Conservation (phyloP, 164 flowering plant species). For the Magnolia officinalis region DNA sequence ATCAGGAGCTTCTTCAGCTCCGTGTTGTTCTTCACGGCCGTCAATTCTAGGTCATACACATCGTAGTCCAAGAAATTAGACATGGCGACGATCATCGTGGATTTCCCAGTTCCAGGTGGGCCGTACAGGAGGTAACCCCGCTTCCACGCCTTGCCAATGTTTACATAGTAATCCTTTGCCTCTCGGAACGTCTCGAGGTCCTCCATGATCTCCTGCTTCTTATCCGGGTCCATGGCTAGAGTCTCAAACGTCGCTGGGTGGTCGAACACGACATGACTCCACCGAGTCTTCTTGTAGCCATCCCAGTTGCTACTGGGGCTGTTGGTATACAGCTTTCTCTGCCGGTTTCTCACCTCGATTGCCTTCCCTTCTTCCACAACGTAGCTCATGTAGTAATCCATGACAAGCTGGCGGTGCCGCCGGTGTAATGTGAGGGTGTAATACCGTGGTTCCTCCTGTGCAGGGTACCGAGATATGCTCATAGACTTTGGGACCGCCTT, state of each 20-base stretch:
- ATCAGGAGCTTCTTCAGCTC: conserved; percentile 49
- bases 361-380: conserved; percentile 45
- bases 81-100: conserved; percentile 53
- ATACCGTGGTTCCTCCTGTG: conserved; percentile 26
- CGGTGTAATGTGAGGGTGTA: conserved; percentile 49
- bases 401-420: conserved; percentile 33
- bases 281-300: conserved; percentile 29
- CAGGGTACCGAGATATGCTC: conserved; percentile 15
- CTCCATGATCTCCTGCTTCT: conserved; percentile 48
- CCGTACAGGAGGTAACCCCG: conserved; percentile 65
- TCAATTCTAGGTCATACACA: conserved; percentile 61
- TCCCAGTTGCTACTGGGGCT: conserved; percentile 24
- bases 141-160: conserved; percentile 60
- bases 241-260: conserved; percentile 59
- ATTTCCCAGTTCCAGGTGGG: conserved; percentile 60
- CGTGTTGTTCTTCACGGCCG: conserved; percentile 47
- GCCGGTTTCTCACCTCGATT: conserved; percentile 32
- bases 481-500: not conserved
- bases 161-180: conserved; percentile 47
- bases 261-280: conserved; percentile 53
- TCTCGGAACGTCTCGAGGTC: conserved; percentile 41
- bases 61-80: conserved; percentile 29
- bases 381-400: conserved; percentile 35
- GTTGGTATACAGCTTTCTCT: conserved; percentile 56
- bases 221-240: conserved; percentile 47